These are phyloP conservation scores for Scutellaria galericulata DNA, from an alignment of 257 asterid species.

Conservation along the genomic window DNA sequence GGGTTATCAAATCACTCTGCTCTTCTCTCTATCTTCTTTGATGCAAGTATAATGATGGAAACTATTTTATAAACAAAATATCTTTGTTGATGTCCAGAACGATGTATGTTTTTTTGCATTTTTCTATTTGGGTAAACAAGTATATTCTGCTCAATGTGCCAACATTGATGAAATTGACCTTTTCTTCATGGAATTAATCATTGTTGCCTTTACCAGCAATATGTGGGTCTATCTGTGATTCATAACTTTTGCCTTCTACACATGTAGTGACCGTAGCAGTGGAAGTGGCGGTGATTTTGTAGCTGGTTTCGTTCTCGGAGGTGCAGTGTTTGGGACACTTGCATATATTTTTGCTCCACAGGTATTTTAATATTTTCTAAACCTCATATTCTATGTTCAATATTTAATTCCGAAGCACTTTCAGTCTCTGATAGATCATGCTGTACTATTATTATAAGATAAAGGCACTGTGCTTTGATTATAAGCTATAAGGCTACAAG, in stretches of 20 bases:
- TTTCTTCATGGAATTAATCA: background rate
- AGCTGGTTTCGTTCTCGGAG: conserved; percentile 88
- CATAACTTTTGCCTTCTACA: conserved; percentile 28
- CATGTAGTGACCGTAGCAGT: conserved; percentile 58
- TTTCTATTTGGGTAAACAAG: conserved; percentile 16
- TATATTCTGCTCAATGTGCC: background rate
- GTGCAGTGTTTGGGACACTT: conserved; percentile 87
- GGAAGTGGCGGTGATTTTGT: conserved; percentile 78
- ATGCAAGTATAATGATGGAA: conserved; percentile 2
- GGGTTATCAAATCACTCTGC: conserved; percentile 16
- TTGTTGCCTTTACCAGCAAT: conserved; percentile 12
- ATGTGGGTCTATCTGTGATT: conserved; percentile 13
- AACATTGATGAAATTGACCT: conserved; percentile 7
- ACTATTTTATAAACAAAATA: background rate
- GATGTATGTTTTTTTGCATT: background rate
- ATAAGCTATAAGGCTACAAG: conserved; percentile 16
- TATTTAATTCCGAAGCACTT: conserved; percentile 28
- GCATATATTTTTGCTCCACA: conserved; percentile 87
- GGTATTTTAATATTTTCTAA: conserved; percentile 47
- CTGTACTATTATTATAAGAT: conserved; percentile 11
- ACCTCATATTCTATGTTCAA: conserved; percentile 24
- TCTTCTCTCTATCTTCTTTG: conserved; percentile 17
- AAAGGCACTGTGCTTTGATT: conserved; percentile 16
- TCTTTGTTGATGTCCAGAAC: background rate
- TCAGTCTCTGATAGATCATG: conserved; percentile 21